Evolutionary conservation across 176 grass and related monocot species (phyloP), one percentile per base, ranked within the genome.

Genomic region (Carex myosuroides): DNA sequence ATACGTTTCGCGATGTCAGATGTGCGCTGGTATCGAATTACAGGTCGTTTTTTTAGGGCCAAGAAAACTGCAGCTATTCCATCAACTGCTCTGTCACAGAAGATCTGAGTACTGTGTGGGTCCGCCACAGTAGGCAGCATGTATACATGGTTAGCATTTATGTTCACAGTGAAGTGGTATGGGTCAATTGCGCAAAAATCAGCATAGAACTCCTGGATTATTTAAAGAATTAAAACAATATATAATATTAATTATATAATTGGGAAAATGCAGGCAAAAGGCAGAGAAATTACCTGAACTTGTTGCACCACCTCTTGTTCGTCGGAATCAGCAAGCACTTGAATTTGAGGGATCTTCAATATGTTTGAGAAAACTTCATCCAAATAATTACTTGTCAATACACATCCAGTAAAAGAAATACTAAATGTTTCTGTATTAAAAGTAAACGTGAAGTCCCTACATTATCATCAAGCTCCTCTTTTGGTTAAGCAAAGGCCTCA

Each of bases 251-350:
- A 61, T 13, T 61, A 13, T 60, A 85, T 67, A 75, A 57, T 46
- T 57, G 33, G 9, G 14, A 52, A 58, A 52, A 70, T 79, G 14
- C 6, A 64, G 29, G 64, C 55, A 46, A 60, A 86, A 41, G 21
- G 70, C 32, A 53, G 56, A 66, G 2, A 73, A 88, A 70, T 83
- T 50, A 98, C 95, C 85, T 98, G 95, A 88, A 98, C 76, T 93
- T 98, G 95, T 82, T 95, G 92, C 61, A 98, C 95, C 66, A 95
- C 92, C 88, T 98, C 92, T 69, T 98, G 95, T 29, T 98, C 95
- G 74, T 98, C 95, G 24, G 92, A 98, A 90, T 98, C 92, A 14
- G 95, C 95, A 13, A 98, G 91, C 78, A 98, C 88, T 81, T 98
- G 95, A 88, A 98, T 95, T 87, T 98, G 95, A 22, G 89, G 91